Percentiles rank a stretch among this genome's conserved stretches.
phyloP scores from a whole-genome alignment of 108 stramenopile genomes.

The Poteriospumella lacustris region DNA sequence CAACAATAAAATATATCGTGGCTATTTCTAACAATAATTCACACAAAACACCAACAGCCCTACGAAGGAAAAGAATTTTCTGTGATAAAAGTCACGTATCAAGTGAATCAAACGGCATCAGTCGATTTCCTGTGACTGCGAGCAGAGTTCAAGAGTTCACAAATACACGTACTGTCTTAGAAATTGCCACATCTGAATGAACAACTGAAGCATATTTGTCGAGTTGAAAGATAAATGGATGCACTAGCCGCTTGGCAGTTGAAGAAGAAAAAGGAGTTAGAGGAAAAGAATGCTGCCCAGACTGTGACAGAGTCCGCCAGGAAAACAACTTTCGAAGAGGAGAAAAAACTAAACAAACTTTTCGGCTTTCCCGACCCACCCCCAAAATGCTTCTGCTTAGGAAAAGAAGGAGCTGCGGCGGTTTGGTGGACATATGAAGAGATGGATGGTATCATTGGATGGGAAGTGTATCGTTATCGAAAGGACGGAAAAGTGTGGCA shows the following conservation, averaged over 20 bases:
- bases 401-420: constrained; percentile 1
- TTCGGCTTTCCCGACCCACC: constrained; percentile 12
- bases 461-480: constrained; percentile 20
- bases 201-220: neutral
- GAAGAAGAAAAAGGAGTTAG: no score
- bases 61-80: no score
- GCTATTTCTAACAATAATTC: neutral
- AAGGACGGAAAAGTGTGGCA: constrained; percentile 20
- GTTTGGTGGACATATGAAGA: constrained; percentile 27
- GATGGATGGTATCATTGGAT: neutral
- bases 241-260: constrained; percentile 3
- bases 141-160: no score
- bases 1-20: neutral
- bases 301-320: no score
- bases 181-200: neutral
- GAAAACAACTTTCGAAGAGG: neutral
- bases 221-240: neutral
- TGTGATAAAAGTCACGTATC: no score
- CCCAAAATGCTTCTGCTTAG: neutral
- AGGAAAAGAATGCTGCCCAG: no score
- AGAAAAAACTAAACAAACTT: constrained; percentile 2
- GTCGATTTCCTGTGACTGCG: neutral
- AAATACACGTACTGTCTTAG: no score
- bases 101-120: no score
- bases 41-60: neutral